Percentiles rank a stretch among this genome's conserved stretches.
Evolutionary conservation across 305 asterid species (phyloP).

Genomic region (Fraxinus greggii): DNA sequence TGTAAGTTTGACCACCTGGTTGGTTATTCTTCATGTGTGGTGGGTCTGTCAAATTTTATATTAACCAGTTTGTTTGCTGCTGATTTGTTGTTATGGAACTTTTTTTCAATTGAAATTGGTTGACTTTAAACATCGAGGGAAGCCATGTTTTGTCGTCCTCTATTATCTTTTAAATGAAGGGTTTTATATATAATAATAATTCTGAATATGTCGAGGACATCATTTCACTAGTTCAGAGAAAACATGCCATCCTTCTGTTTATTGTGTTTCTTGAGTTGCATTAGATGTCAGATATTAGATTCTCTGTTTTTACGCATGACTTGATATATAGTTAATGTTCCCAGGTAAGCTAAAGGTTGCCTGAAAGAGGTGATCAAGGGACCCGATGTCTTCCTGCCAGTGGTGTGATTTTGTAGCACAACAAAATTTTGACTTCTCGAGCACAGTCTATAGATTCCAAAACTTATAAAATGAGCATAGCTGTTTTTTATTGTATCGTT

Average conservation of each 20-base stretch:
- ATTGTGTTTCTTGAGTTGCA: not conserved
- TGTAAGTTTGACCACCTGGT: not conserved
- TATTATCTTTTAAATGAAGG: not conserved
- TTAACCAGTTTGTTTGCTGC: not conserved
- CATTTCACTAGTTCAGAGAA: not conserved
- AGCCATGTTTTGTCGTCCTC: not conserved
- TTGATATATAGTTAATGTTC: slow-evolving; percentile 4
- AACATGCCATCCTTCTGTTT: not conserved
- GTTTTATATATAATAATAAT: not conserved
- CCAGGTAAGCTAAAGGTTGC: slow-evolving; percentile 35
- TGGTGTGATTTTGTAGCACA: slow-evolving; percentile 34
- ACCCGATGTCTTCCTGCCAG: slow-evolving; percentile 40
- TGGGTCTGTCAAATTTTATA: not conserved
- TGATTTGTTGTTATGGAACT: not conserved
- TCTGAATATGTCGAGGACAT: not conserved
- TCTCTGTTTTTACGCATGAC: not conserved
- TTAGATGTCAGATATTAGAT: not conserved
- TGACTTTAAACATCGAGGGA: not conserved
- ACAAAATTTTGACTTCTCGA: slow-evolving; percentile 32
- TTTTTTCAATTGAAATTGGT: not conserved
- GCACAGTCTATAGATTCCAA: slow-evolving; percentile 23
- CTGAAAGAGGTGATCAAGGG: slow-evolving; percentile 33
- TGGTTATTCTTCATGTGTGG: not conserved
- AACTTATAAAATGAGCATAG: slow-evolving; percentile 23
- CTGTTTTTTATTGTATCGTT: slow-evolving; percentile 15